These are phyloP conservation scores for Cucumis sativus DNA, from an alignment of 306 rosid species.

Conservation along the genomic window Cucumber_9930_V3 NC_026657.2:29856501-29857000, in stretches of 20 bases:
- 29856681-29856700: too few relatives aligned
- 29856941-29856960: constrained; percentile 10
- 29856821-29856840: constrained; percentile 17
- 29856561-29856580: too few relatives aligned
- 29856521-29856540: too few relatives aligned
- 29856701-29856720: neutral
- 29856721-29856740: neutral
- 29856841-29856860: constrained; percentile 1
- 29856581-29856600: too few relatives aligned
- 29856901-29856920: constrained; percentile 73
- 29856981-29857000: neutral
- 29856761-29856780: neutral
- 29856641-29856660: too few relatives aligned
- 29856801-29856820: constrained; percentile 15
- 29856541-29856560: too few relatives aligned
- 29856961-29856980: constrained; percentile 32
- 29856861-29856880: constrained; percentile 5
- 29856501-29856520: too few relatives aligned
- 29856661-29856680: too few relatives aligned
- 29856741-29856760: neutral
- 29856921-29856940: constrained; percentile 59
- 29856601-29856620: too few relatives aligned
- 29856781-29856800: neutral
- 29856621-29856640: too few relatives aligned
- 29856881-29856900: constrained; percentile 25